Conservation (phyloP, 164 flowering plant species). For the Cinnamomum micranthum region DNA sequence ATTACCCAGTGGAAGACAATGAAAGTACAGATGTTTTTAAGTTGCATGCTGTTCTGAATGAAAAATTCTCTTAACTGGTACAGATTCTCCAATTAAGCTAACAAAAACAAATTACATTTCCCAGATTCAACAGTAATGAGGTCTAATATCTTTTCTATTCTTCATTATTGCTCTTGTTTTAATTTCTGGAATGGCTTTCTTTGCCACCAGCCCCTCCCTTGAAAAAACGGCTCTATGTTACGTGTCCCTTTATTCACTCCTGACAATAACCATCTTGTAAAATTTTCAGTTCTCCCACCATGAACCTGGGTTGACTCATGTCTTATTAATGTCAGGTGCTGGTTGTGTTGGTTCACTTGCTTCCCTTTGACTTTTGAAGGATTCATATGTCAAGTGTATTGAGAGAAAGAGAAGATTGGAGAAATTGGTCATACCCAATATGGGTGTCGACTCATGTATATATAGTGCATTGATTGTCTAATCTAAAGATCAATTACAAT, state of each 20-base stretch:
- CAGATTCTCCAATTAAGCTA: neutral
- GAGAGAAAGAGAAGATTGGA: too few species aligned
- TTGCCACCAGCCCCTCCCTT: neutral
- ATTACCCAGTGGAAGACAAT: too few species aligned
- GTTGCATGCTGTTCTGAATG: too few species aligned
- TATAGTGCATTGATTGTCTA: too few species aligned
- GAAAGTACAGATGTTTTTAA: too few species aligned
- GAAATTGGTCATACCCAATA: too few species aligned
- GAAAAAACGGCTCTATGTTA: too few species aligned
- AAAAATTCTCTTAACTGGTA: too few species aligned
- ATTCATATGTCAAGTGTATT: constrained; percentile 33
- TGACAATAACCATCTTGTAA: neutral
- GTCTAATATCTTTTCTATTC: neutral
- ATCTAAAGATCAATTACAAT: too few species aligned
- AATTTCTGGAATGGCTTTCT: neutral
- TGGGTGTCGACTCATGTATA: too few species aligned
- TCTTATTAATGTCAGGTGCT: constrained; percentile 94
- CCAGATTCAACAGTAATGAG: neutral
- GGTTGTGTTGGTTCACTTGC: constrained; percentile 99
- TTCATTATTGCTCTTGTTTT: neutral
- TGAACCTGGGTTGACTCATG: constrained; percentile 82
- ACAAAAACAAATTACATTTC: neutral
- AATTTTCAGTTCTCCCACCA: constrained; percentile 56
- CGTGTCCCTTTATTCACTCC: neutral
- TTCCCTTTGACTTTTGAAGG: constrained; percentile 72